Conservation (phyloP, 2,329 filamentous ascomycete species). For the Aspergillus flavus region DNA sequence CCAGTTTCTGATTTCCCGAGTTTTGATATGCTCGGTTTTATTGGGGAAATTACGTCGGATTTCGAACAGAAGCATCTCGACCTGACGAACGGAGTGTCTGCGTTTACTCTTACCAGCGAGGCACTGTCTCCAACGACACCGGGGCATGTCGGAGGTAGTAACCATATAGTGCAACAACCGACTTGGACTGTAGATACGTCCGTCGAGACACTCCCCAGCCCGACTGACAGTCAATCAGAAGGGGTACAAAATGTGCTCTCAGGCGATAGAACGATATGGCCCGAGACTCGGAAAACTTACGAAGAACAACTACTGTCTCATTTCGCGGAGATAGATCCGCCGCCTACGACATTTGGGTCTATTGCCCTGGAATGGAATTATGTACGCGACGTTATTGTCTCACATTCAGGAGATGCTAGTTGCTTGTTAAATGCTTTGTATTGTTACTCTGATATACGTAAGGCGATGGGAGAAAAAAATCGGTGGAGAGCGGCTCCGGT, state of each 20-base stretch:
- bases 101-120: conserved; percentile 17
- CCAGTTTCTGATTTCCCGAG: conserved; percentile 16
- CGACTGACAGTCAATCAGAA: background rate
- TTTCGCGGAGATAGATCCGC: conserved; percentile 32
- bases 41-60: conserved; percentile 40
- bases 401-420: conserved; percentile 27
- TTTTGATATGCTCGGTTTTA: conserved; percentile 41
- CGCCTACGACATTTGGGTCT: conserved; percentile 35
- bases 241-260: background rate
- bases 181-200: background rate
- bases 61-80: conserved; percentile 39
- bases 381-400: conserved; percentile 28
- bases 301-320: conserved; percentile 35
- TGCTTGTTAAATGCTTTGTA: conserved; percentile 34
- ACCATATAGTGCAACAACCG: background rate
- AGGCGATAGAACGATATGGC: conserved; percentile 17
- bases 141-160: background rate
- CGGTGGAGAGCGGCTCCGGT: conserved; percentile 31
- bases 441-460: conserved; percentile 38
- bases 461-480: conserved; percentile 29
- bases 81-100: conserved; percentile 26
- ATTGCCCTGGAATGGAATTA: conserved; percentile 38
- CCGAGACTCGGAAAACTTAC: conserved; percentile 23
- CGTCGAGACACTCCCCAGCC: background rate
- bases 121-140: conserved; percentile 8